Base-by-base conservation (phyloP, 2,329 filamentous ascomycete genomes). In the Colletotrichum sp. region DNA sequence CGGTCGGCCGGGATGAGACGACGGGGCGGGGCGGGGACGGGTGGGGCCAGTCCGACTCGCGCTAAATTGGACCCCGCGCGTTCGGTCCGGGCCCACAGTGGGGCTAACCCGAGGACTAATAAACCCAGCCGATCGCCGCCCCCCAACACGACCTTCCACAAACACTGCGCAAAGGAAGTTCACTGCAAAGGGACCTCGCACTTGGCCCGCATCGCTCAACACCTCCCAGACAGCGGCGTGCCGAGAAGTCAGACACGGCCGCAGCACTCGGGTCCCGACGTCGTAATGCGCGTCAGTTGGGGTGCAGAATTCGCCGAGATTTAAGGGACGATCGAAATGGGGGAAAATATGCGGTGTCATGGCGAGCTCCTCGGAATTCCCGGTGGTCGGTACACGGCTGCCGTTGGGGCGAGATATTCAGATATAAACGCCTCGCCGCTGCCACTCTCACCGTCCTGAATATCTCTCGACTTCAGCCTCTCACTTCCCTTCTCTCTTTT, bases 91-190 rank as follows among this genome's bases (percentile, higher is more conserved):
- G 6, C 19, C 32, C 36, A 11, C 39, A 27, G 66, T 74, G 71
- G 71, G 71, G 59, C 66, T 70, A 28, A 13, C 59, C 71, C 71
- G 71, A 74, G 67, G 22, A 32, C 34, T 48, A 71, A 59, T 48
- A 55, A 73, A 63, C 16, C 52, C 30, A 66, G 57, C 7, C 36
- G 25, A 63, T 69, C 16, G 39, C 65, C 57, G 55, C 44, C 39
- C 39, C 39, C 39, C 19, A 48, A 48, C 19, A 1, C 39, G 3
- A n/a, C 39, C 19, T 48, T 0, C 19, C 19, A 22, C 0, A 12
- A n/a, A 12, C 39, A 48, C 39, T 1, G 2, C 0, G 39, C 39
- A 48, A n/a, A 48, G 19, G 39, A 48, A n/a, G 19, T n/a, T 48
- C 19, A 48, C 5, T n/a, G 39, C 19, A 48, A 48, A 48, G 19